Percentiles rank a stretch among this genome's conserved stretches.
These are phyloP conservation scores for Acacia confusa DNA, from an alignment of 306 rosid genomes.

Conservation along the genomic window DNA sequence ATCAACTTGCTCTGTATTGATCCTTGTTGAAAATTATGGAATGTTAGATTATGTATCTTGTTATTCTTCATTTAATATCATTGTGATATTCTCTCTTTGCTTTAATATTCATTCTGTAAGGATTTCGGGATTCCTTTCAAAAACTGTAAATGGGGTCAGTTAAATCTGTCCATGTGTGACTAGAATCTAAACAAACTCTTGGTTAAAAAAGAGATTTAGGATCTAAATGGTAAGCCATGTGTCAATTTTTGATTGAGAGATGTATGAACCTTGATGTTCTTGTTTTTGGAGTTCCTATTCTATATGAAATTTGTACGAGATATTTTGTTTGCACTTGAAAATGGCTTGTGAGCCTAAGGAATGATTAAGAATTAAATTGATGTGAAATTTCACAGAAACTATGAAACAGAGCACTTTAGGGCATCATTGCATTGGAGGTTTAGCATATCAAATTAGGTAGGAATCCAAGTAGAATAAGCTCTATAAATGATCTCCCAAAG, in stretches of 20 bases:
- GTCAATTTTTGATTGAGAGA: not conserved
- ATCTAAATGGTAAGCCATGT: not conserved
- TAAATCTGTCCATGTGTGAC: not conserved
- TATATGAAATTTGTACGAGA: not conserved
- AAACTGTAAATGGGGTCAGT: not conserved
- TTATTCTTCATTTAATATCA: not conserved
- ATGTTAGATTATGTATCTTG: not conserved
- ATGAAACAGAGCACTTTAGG: not conserved
- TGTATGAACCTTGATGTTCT: not conserved
- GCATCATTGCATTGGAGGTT: not conserved
- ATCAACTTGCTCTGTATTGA: not conserved
- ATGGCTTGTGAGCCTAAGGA: not conserved
- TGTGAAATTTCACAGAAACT: not conserved
- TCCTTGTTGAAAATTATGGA: not conserved
- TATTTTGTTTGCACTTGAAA: not conserved
- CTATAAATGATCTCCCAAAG: not conserved
- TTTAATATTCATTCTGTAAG: not conserved
- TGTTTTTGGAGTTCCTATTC: not conserved
- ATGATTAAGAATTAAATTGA: too few species aligned
- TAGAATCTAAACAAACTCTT: not conserved
- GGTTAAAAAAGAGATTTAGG: not conserved
- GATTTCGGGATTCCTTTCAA: not conserved
- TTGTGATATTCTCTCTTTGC: not conserved
- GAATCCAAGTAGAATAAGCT: not conserved
- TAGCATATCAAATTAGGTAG: not conserved